Evolutionary conservation across 2,329 filamentous ascomycete species (phyloP).

Genomic region (Simplicillium sp.): DNA sequence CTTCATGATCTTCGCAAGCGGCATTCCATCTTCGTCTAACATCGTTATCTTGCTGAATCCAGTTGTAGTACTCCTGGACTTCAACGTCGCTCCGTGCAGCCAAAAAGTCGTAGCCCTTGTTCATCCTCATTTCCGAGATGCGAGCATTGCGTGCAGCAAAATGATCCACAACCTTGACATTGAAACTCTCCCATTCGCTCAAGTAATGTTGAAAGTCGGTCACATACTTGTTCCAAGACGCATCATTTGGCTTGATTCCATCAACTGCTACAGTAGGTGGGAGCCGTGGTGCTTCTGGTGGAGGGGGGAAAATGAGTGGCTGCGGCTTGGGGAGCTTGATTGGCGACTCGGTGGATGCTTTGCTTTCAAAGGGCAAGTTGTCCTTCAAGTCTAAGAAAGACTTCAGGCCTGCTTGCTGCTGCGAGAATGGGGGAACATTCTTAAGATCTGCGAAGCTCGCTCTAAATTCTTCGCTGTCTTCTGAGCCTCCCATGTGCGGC

Average conservation of each 20-base stretch:
- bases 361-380: slow-evolving; percentile 47
- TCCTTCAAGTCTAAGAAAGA: slow-evolving; percentile 48
- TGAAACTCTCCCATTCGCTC: slow-evolving; percentile 37
- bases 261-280: slow-evolving; percentile 32
- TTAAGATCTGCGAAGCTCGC: slow-evolving; percentile 44
- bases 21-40: slow-evolving; percentile 52
- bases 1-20: slow-evolving; percentile 50
- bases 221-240: slow-evolving; percentile 41
- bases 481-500: slow-evolving; percentile 35
- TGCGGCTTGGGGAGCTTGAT: slow-evolving; percentile 22
- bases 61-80: slow-evolving; percentile 47
- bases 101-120: slow-evolving; percentile 37
- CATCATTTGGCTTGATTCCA: slow-evolving; percentile 30
- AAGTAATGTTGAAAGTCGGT: slow-evolving; percentile 45
- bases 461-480: slow-evolving; percentile 46
- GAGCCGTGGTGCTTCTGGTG: slow-evolving; percentile 39
- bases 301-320: slow-evolving; percentile 33
- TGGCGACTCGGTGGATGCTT: slow-evolving; percentile 31
- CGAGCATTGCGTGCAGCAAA: slow-evolving; percentile 41
- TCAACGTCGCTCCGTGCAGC: slow-evolving; percentile 31
- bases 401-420: slow-evolving; percentile 35
- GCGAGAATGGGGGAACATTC: slow-evolving; percentile 45
- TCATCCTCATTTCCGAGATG: slow-evolving; percentile 25
- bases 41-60: slow-evolving; percentile 54
- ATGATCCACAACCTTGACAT: slow-evolving; percentile 44